Base-by-base conservation (phyloP, 495 filamentous ascomycete species). In the Acidiella bohemica region DNA sequence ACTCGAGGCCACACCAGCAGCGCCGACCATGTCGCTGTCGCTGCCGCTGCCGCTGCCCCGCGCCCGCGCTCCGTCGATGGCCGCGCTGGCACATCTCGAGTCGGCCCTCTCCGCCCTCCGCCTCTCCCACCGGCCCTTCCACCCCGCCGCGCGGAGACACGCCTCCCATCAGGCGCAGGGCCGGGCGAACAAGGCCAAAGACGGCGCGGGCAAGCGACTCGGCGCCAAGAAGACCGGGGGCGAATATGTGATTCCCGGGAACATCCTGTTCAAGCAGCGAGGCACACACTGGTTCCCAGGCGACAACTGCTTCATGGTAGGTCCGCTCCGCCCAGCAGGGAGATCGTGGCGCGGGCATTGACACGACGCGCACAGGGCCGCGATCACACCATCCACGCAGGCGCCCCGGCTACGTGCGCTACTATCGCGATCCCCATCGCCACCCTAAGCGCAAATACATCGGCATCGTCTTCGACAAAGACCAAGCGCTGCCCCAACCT, bases 181-280 rank as follows among this genome's bases (percentile, higher is more conserved):
- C 53, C 76, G 83, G 37, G 88, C 88, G 59, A 93, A 78, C 59
- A 60, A 78, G 47, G 74, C 77, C 24, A 84, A 84, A 58, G 78
- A 93, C 56, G 83, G 85, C 1, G 73, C 86, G 11, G 86, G 90
- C 41, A 95, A 94, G 66, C 82, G 93, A 55, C 68, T 96, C 39
- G 90, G 90, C 32, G 85, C 86, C 4, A 99, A 99, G 67, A 88
- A 84, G 67, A 75, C 77, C 4, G 82, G 78, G 54, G 86, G 80
- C 79, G 77, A 94, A 61, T 88, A 82, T 56, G 90, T 99, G 10
- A 76, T 87, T 32, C 76, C 84, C 2, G 92, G 92, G 20, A 93
- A 90, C 68, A 96, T 99, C 59, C 87, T 99, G 63, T 99, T 92
- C 74, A 78, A 80, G 47, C 90, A 99, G 62, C 80, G 90, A 42